phyloP scores from a whole-genome alignment of 73 alveolate species.

The Paramecium tetraurelia region DNA sequence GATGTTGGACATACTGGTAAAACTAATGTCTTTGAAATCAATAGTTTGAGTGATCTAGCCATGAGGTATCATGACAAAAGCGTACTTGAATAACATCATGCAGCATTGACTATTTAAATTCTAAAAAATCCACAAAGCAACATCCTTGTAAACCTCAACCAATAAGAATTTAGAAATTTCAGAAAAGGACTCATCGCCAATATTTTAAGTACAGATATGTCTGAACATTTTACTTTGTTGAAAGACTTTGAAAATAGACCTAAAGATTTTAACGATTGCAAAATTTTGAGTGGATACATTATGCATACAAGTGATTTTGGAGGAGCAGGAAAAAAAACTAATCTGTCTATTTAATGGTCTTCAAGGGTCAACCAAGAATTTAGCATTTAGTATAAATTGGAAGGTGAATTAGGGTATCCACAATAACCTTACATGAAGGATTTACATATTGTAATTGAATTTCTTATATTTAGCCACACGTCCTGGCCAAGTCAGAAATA shows the following conservation, averaged over 20 bases:
- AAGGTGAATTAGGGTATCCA: conserved; percentile 45
- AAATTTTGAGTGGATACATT: conserved; percentile 42
- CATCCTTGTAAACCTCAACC: conserved; percentile 61
- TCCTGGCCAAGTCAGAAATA: conserved; percentile 34
- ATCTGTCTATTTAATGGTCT: conserved; percentile 26
- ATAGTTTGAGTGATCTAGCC: conserved; percentile 73
- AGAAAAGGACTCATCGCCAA: conserved; percentile 74
- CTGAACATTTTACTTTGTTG: conserved; percentile 51
- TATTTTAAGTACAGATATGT: conserved; percentile 74
- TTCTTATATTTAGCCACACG: neutral
- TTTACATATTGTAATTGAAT: conserved; percentile 16
- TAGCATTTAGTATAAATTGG: neutral
- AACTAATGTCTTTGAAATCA: conserved; percentile 73
- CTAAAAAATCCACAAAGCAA: conserved; percentile 64
- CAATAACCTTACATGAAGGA: conserved; percentile 57
- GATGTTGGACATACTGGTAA: conserved; percentile 87
- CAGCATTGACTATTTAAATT: conserved; percentile 79
- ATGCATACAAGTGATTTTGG: conserved; percentile 59
- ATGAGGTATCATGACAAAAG: conserved; percentile 85
- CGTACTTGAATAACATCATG: conserved; percentile 90
- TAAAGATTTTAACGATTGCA: conserved; percentile 41
- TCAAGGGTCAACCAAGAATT: conserved; percentile 51
- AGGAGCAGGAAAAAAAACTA: conserved; percentile 41
- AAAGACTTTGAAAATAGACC: conserved; percentile 60
- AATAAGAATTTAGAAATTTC: conserved; percentile 63